A percentile compares a stretch with the other conserved stretches of the same genome.
phyloP scores from a whole-genome alignment of 2,329 filamentous ascomycete genomes.

The Arthrobotrys musiformis region DNA sequence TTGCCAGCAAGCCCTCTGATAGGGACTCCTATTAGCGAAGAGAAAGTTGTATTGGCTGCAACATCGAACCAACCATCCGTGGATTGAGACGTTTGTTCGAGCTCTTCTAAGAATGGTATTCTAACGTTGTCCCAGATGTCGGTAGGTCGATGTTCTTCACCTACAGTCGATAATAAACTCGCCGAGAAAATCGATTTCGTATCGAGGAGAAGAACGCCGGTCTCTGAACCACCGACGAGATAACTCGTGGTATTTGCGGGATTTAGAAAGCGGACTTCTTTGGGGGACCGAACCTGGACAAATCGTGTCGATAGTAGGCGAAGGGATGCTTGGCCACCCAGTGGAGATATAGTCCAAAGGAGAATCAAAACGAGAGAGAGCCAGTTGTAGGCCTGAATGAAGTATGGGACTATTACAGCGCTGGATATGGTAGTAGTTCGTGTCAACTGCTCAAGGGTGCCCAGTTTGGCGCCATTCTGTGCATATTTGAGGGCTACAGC shows the following conservation, averaged over 20 bases:
- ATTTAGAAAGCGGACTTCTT: not conserved
- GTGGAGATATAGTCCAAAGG: not conserved
- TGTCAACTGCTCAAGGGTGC: constrained; percentile 1
- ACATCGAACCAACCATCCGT: not conserved
- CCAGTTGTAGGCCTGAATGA: not conserved
- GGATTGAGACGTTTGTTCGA: not conserved
- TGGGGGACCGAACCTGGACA: not conserved
- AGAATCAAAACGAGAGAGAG: not conserved
- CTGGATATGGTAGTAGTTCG: not conserved
- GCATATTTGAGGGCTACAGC: not conserved
- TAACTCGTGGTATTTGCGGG: not conserved
- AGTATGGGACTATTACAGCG: not conserved
- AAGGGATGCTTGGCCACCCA: constrained; percentile 10
- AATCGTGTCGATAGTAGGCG: constrained; percentile 2
- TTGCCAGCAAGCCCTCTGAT: constrained; percentile 1
- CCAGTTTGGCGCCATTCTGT: not conserved
- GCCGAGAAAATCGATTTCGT: not conserved
- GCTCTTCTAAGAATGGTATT: not conserved
- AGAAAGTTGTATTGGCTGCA: not conserved
- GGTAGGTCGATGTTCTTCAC: not conserved
- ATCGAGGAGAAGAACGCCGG: not conserved
- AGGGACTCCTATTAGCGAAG: not conserved
- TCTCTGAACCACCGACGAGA: not conserved
- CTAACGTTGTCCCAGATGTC: constrained; percentile 6
- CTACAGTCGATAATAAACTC: constrained; percentile 11